Evolutionary conservation across 352 stramenopile genomes (phyloP).

Genomic region (Phytophthora citrophthora): DNA sequence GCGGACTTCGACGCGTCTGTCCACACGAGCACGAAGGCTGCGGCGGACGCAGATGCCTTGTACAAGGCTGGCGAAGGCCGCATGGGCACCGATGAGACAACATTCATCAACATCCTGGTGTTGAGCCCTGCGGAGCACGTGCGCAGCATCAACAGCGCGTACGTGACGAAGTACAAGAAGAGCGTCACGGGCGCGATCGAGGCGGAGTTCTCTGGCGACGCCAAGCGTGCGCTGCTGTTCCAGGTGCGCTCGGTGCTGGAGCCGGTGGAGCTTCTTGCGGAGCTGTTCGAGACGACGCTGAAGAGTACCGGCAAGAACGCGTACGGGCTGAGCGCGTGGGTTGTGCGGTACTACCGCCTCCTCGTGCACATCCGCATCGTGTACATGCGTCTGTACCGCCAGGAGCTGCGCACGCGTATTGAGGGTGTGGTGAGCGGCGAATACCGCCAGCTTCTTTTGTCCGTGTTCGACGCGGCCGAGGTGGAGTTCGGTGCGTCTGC

Average conservation of each 20-base stretch:
- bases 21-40: conserved; percentile 60
- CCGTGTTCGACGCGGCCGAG: conserved; percentile 29
- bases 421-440: conserved; percentile 32
- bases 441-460: conserved; percentile 28
- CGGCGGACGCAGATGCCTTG: conserved; percentile 52
- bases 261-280: conserved; percentile 36
- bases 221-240: conserved; percentile 46
- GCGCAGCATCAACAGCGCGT: conserved; percentile 55
- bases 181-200: conserved; percentile 52
- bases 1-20: conserved; percentile 53
- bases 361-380: conserved; percentile 39
- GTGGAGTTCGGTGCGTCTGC: conserved; percentile 14
- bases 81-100: conserved; percentile 62
- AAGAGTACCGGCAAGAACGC: conserved; percentile 38
- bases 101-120: conserved; percentile 56
- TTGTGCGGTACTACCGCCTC: conserved; percentile 43
- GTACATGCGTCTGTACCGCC: conserved; percentile 65
- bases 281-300: conserved; percentile 50
- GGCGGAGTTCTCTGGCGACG: conserved; percentile 56
- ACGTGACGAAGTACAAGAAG: conserved; percentile 60
- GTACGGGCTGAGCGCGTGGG: conserved; percentile 24
- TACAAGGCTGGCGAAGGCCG: conserved; percentile 74
- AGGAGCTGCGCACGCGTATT: conserved; percentile 40
- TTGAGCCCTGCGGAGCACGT: conserved; percentile 51
- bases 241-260: conserved; percentile 39